phyloP scores from a whole-genome alignment of 1,284 basidiomycete genomes.

The Trametes versicolor region DNA sequence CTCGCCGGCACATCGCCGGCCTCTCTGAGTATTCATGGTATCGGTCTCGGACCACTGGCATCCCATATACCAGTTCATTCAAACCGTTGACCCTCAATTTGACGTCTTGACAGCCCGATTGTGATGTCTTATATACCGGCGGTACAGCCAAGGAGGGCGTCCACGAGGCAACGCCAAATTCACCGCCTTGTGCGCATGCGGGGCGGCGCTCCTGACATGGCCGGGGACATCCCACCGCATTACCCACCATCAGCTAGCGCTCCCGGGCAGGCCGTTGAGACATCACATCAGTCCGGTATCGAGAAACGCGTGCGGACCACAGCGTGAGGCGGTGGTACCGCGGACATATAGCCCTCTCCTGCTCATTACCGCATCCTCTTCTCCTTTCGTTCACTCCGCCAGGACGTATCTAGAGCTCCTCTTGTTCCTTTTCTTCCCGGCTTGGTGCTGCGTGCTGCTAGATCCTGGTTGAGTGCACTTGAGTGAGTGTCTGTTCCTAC shows the following conservation, averaged over 20 bases:
- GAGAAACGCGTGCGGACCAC: slow-evolving; percentile 4
- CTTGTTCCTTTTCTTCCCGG: slow-evolving; percentile 3
- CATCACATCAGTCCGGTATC: slow-evolving; percentile 12
- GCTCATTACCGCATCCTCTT: slow-evolving; percentile 10
- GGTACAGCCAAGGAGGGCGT: not conserved
- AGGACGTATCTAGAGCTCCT: not conserved
- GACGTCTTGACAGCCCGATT: not conserved
- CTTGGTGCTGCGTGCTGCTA: not conserved
- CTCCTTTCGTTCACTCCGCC: not conserved
- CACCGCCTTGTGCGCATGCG: not conserved
- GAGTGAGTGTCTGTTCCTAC: slow-evolving; percentile 2
- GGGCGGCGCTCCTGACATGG: not conserved
- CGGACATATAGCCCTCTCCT: slow-evolving; percentile 12
- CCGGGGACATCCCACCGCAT: slow-evolving; percentile 2
- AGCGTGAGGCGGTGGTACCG: slow-evolving; percentile 22
- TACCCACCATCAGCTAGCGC: not conserved
- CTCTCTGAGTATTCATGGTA: too few species aligned
- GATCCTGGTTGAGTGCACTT: not conserved
- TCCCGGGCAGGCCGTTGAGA: slow-evolving; percentile 7
- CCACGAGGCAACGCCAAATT: not conserved
- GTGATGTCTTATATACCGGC: not conserved
- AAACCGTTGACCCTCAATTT: not conserved
- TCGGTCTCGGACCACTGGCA: too few species aligned
- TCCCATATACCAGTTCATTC: not conserved
- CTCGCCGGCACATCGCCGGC: not conserved